Base-by-base conservation (phyloP, 768 basidiomycete genomes). In the Baorangia bicolor region DNA sequence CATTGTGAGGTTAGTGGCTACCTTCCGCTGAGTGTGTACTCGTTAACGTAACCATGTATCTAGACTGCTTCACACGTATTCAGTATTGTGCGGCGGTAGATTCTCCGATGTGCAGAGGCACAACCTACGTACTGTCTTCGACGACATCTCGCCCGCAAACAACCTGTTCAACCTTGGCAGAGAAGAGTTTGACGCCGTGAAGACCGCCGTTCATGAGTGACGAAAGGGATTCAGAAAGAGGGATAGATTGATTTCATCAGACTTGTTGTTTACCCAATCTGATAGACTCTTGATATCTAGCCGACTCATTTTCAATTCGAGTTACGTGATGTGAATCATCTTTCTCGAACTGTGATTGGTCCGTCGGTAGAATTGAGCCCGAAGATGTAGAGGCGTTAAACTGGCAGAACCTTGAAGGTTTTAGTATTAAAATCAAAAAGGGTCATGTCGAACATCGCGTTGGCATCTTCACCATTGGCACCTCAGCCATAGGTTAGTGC, bases 41-140 rank as follows among this genome's bases (percentile, higher is more conserved):
- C 16, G 33, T 35, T 57, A 35, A 62, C 43, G 14, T 25, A 30
- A 50, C 30, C 34, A 2, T 41, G 11, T 20, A 33, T 8, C 44
- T 30, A 85, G 84, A 48, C 59, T 85, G 21, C 66, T 87, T 43
- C 72, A 80, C 56, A 85, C 82, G 1, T 87, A 83, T 64, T 65
- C 72, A 1, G 73, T 78, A 11, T 60, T 65, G 21, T 82, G 81
- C 50, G 55, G 68, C 8, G 76, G 76, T 23, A 42, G 47, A 30
- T 64, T 78, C 48, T 65, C 63, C 12, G 58, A 57, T 13, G 58
- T 33, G 39, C 69, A 78, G 57, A 76, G 69, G 58, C 50, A 59
- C 46, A 51, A 53, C 27, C 58, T 79, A 40, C 53, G 60, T 9
- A 37, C 46, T 11, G 66, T 71, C 56, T 62, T 79, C 6, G 55